These are phyloP conservation scores for Pseudogymnoascus sp. DNA, from an alignment of 2,329 filamentous ascomycete genomes.

Conservation along the genomic window DNA sequence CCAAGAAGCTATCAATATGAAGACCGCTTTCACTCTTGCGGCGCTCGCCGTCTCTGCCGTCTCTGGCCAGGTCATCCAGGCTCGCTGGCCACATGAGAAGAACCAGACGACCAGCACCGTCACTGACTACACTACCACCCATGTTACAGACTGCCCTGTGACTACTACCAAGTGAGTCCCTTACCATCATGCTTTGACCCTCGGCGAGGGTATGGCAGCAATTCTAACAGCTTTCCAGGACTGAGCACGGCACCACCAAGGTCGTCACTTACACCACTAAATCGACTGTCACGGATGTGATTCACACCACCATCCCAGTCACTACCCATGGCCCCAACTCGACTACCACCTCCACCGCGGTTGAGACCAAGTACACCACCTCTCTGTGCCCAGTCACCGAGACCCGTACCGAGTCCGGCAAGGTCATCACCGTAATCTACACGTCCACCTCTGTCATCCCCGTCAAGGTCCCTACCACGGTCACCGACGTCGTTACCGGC, in stretches of 20 bases:
- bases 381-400: slow-evolving; percentile 38
- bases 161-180: slow-evolving; percentile 16
- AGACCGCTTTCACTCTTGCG: slow-evolving; percentile 19
- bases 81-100: slow-evolving; percentile 7
- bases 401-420: slow-evolving; percentile 35
- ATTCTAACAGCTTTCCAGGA: slow-evolving; percentile 6
- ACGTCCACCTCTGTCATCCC: slow-evolving; percentile 19
- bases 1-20: slow-evolving; percentile 19
- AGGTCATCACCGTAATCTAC: slow-evolving; percentile 25
- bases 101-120: slow-evolving; percentile 11
- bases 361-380: slow-evolving; percentile 24
- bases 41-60: slow-evolving; percentile 20
- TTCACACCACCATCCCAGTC: slow-evolving; percentile 11
- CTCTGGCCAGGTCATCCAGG: slow-evolving; percentile 14
- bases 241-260: slow-evolving; percentile 17
- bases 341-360: slow-evolving; percentile 17
- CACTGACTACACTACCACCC: slow-evolving; percentile 17
- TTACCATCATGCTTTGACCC: slow-evolving; percentile 6
- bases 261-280: slow-evolving; percentile 18
- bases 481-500: slow-evolving; percentile 1
- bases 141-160: slow-evolving; percentile 18
- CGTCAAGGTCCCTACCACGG: slow-evolving; percentile 9
- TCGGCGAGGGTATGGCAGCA: not conserved
- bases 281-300: slow-evolving; percentile 7
- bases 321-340: slow-evolving; percentile 26